Base-by-base conservation (phyloP, 257 asterid genomes). In the Coffea eugenioides region DNA sequence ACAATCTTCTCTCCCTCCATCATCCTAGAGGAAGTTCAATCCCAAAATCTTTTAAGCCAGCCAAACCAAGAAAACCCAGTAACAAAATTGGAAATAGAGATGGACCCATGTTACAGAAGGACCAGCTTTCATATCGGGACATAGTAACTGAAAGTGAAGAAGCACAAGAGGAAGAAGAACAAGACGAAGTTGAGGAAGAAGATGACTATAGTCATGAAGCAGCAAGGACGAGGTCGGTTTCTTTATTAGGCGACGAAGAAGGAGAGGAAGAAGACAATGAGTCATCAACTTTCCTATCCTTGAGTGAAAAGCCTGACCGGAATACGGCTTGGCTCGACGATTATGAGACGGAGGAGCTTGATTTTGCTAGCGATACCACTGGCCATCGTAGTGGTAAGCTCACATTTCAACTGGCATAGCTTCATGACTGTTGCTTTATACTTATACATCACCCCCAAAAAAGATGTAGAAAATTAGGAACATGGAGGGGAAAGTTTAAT, bases 341-440 rank as follows among this genome's bases (percentile, higher is more conserved):
- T 81, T 95, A 95, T 88, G 98, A 92, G 87, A 83, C 90, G 92
- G 99, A 95, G 73, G 99, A 95, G 86, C 90, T 95, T 89, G 97
- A 85, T 78, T 84, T 80, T 41, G 89, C 23, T 16, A 79, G 89
- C 48, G 80, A 72, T 70, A 88, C 89, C 87, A 92, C 97, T 23
- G 88, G 90, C 79, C 97, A 95, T 83, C 93, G 93, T 77, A 95
- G 97, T 85, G 99, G 90, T 84, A 61, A 80, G 83, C 45, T 77
- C 80, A 64, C 2, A 16, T 20, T 31, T 12, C 27, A 36, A 25
- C 36, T 56, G 51, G 25, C 2, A 14, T 7, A 59, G 0, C 20
- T 18, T 5, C n/a, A 54, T 54, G 1, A 48, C 52, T 48, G 52
- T 48, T 11, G 12, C 13, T 48, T 48, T 39, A 39, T 39, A 39